Base-by-base conservation (phyloP, 179 eudicot genomes). In the Beta lomatogona region DNA sequence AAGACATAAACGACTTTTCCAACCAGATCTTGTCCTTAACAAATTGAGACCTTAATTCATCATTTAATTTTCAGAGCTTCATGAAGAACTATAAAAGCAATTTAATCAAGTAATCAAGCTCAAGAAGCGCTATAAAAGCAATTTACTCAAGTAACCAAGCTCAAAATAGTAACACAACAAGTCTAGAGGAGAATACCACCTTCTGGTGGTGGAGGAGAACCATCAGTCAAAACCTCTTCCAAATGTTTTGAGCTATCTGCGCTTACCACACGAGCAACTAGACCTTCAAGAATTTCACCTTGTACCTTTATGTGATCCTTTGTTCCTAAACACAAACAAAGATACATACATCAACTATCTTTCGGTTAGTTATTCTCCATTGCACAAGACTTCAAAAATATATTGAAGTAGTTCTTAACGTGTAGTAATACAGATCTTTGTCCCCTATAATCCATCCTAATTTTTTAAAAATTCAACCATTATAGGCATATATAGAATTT, bases 281-380 rank as follows among this genome's bases (percentile, higher is more conserved):
- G 97, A 81, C 99, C 99, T 88, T 95, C 99, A 88, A 95, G 88
- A 84, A 95, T 94, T 89, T 95, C 99, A 68, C 99, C 99, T 82
- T 95, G 99, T 79, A 85, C 93, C 87, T 87, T 86, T 73, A 86
- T 60, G 79, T 95, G 99, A 88, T 95, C 93, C 81, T 86, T 91
- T 25, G 97, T 90, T 83, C 96, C 99, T 95, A 89, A 86, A 80
- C 73, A 54, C 21, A 65, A 6, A 59, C 61, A 60, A 54, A 19
- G 19, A 22, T 22, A 46, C 19, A 61, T 45, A 46, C 25, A 61
- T 44, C 55, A 75, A 79, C 16, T 41, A 41, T 15, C 79, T 71
- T 63, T 59, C 71, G 31, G 15, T 19, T 78, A 65, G 41, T 61
- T 21, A 76, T 44, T 58, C 11, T 45, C 57, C 5, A 45, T 31